Evolutionary conservation across 2,329 filamentous ascomycete genomes (phyloP).

Genomic region (Phaeosphaeria sp.): DNA sequence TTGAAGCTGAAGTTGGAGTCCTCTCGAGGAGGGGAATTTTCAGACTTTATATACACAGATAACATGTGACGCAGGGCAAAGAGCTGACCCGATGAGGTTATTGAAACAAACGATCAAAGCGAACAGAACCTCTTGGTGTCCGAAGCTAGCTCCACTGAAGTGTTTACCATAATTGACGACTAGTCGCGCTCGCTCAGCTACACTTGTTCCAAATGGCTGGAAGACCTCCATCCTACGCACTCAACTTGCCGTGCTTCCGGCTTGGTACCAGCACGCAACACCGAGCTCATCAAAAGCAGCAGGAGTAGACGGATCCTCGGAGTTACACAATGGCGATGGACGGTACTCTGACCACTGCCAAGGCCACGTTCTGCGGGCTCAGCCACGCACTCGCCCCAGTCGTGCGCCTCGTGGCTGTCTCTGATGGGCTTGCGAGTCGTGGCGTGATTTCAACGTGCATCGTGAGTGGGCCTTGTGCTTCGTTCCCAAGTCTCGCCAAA

Average conservation of each 20-base stretch:
- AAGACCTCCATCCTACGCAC: background rate
- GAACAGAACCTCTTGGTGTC: background rate
- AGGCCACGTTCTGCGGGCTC: conserved; percentile 7
- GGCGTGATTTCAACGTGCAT: conserved; percentile 24
- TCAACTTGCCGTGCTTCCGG: conserved; percentile 17
- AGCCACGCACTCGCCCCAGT: conserved; percentile 18
- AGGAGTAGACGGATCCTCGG: background rate
- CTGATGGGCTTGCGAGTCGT: conserved; percentile 21
- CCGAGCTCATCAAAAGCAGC: background rate
- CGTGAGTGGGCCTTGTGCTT: conserved; percentile 23
- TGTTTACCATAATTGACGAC: background rate
- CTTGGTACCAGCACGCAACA: conserved; percentile 10
- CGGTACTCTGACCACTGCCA: conserved; percentile 8
- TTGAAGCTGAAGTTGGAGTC: background rate
- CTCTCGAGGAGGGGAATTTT: conserved; percentile 1
- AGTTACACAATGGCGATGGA: conserved; percentile 5
- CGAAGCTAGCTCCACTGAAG: background rate
- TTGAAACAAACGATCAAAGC: background rate
- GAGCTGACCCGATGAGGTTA: background rate
- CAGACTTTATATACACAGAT: conserved; percentile 14
- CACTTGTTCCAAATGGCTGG: background rate
- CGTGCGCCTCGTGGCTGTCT: conserved; percentile 28
- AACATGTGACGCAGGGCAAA: background rate
- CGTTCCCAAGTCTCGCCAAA: conserved; percentile 7
- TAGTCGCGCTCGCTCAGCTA: background rate